These are phyloP conservation scores for Talaromyces liani DNA, from an alignment of 495 filamentous ascomycete species.

Conservation along the genomic window DNA sequence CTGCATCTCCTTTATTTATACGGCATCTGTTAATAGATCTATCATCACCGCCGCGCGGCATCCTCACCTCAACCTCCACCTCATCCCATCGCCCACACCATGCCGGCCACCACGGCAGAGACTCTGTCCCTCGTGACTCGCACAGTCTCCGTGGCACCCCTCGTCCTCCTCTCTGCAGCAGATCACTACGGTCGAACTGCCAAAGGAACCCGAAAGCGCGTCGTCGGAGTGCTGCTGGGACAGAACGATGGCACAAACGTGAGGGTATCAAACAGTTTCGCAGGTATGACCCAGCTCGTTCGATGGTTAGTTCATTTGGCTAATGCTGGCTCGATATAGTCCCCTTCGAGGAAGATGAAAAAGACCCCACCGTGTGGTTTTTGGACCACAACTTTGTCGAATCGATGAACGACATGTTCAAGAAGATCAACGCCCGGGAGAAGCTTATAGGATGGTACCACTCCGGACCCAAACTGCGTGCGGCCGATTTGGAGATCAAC, in stretches of 20 bases:
- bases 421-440: conserved; percentile 98
- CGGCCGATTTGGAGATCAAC: conserved; percentile 98
- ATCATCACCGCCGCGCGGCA: not conserved
- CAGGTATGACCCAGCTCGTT: conserved; percentile 51
- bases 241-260: conserved; percentile 94
- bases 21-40: not conserved
- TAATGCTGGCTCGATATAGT: conserved; percentile 36
- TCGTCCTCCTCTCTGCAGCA: conserved; percentile 95
- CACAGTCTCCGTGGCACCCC: conserved; percentile 92
- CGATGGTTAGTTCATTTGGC: not conserved
- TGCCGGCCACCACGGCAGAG: conserved; percentile 94
- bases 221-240: conserved; percentile 90
- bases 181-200: conserved; percentile 95
- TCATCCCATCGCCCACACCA: conserved; percentile 29
- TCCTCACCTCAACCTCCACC: not conserved
- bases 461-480: conserved; percentile 92
- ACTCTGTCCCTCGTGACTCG: conserved; percentile 85
- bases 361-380: conserved; percentile 98
- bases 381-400: conserved; percentile 99
- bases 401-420: conserved; percentile 99
- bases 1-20: not conserved
- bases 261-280: conserved; percentile 97
- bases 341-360: conserved; percentile 97
- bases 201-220: conserved; percentile 84
- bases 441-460: conserved; percentile 99